Evolutionary conservation across 2,329 filamentous ascomycete genomes (phyloP).

Genomic region (Sordariomycetes sp.): DNA sequence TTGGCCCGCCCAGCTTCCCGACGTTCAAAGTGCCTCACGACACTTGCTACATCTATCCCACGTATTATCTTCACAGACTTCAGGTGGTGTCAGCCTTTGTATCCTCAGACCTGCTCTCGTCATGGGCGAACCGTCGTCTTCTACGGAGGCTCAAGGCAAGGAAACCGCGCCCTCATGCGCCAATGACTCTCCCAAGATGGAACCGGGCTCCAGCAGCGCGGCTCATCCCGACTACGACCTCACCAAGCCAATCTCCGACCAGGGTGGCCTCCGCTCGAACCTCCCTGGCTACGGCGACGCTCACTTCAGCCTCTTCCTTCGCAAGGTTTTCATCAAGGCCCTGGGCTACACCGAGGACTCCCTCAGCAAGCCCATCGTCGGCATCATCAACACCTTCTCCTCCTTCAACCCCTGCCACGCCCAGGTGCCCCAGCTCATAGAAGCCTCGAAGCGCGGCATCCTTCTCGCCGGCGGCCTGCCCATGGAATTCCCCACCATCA

Average conservation of each 20-base stretch:
- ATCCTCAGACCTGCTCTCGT: background rate
- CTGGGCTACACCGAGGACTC: slow-evolving; percentile 64
- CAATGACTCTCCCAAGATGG: background rate
- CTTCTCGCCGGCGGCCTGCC: slow-evolving; percentile 57
- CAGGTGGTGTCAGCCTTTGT: background rate
- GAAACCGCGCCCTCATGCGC: background rate
- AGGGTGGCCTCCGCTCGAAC: slow-evolving; percentile 48
- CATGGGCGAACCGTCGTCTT: background rate
- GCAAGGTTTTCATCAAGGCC: slow-evolving; percentile 70
- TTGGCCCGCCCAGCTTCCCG: too few species aligned
- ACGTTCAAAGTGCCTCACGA: too few species aligned
- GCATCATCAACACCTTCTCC: slow-evolving; percentile 64
- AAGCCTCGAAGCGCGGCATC: slow-evolving; percentile 58
- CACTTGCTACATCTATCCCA: background rate
- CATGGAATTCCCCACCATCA: slow-evolving; percentile 66
- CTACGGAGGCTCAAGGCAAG: background rate
- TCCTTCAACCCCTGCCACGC: slow-evolving; percentile 67
- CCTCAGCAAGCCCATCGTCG: slow-evolving; percentile 59
- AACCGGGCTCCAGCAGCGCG: background rate
- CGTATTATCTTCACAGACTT: background rate
- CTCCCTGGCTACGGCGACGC: slow-evolving; percentile 62
- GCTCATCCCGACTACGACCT: slow-evolving; percentile 50
- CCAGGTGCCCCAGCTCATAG: slow-evolving; percentile 60
- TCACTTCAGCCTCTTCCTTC: slow-evolving; percentile 64
- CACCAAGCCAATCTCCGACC: slow-evolving; percentile 34